Base-by-base conservation (phyloP, 1,139 yeast species). In the Pichia kudriavzevii region DNA sequence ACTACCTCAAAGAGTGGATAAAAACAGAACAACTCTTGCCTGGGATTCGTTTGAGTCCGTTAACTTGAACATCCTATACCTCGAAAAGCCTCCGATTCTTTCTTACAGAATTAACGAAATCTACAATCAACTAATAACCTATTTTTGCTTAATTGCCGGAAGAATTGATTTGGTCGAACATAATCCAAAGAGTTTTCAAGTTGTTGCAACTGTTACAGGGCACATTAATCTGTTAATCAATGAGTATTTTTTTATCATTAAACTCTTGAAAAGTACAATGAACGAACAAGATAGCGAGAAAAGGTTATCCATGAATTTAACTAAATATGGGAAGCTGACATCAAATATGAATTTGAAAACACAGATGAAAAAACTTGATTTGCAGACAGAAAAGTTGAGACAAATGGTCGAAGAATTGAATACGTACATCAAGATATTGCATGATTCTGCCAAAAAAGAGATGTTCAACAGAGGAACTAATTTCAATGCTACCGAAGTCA, bases 81-180 rank as follows among this genome's bases (percentile, higher is more conserved):
- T 80, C 34, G 40, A 57, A 5, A 53, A 59, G 2, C 78, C 93
- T 0, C 95, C 94, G 0, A 62, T 66, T 41, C 93, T 94, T 1
- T 67, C 72, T 39, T 73, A 68, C 39, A 69, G 95, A 43, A 66
- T 88, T 18, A 75, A 78, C 22, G 95, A 85, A 58, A 76, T 87
- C 31, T 74, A 80, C 49, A 76, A 77, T 14, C 69, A 84, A 2
- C 59, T 87, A 25, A 73, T 75, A 44, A 69, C 77, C 1, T 85
- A 85, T 50, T 67, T 87, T 48, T 83, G 87, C 2, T 51, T 81
- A 43, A 70, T 81, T 8, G 65, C 80, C 13, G 93, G 93, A 8
- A 62, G 93, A 48, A 59, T 81, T 45, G 91, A 81, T 53, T 64
- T 81, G 53, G 74, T 80, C 31, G 91, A 81, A 50, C 81, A 78